Evolutionary conservation across 257 asterid genomes (phyloP), one percentile per base, ranked within the genome.

Genomic region (Catharanthus roseus): DNA sequence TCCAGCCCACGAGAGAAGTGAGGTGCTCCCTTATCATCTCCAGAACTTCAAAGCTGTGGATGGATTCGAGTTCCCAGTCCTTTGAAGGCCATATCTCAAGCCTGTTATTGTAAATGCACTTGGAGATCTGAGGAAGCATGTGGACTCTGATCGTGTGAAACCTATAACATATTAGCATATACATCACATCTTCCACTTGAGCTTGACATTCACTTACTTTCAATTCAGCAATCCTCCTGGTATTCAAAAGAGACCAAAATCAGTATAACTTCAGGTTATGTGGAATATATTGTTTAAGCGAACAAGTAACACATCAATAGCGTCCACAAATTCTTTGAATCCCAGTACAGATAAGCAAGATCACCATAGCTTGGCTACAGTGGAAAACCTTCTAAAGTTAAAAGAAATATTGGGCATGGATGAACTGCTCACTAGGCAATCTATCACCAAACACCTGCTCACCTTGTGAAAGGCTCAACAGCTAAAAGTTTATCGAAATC

Each of bases 61-160:
- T 85, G 2, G 98, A 91, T 83, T 89, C 91, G 3, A 95, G 95
- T 66, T 89, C 96, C 92, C 96, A 89, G 69, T 88, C 96, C 84
- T 82, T 88, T 0, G 95, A 82, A 39, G 98, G 97, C 71, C 81
- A 76, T 42, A 95, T 86, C 84, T 95, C 99, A 0, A 95, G 85
- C 72, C 99, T 77, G 49, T 85, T 87, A 41, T 87, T 82, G 26
- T 70, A 89, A 58, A 88, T 67, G 76, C 99, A 91, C 84, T 86
- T 81, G 65, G 97, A 88, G 39, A 90, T 88, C 19, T 77, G 78
- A 3, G 99, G 97, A 42, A 93, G 80, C 77, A 88, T 77, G 78
- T 82, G 90, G 66, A 93, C 99, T 65, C 83, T 71, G 53, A 89
- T 86, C 50, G 84, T 87, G 6, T 77, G 77, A 75, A 93, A 93